Base-by-base conservation (phyloP, 768 basidiomycete species). In the Kwoniella dendrophila region DNA sequence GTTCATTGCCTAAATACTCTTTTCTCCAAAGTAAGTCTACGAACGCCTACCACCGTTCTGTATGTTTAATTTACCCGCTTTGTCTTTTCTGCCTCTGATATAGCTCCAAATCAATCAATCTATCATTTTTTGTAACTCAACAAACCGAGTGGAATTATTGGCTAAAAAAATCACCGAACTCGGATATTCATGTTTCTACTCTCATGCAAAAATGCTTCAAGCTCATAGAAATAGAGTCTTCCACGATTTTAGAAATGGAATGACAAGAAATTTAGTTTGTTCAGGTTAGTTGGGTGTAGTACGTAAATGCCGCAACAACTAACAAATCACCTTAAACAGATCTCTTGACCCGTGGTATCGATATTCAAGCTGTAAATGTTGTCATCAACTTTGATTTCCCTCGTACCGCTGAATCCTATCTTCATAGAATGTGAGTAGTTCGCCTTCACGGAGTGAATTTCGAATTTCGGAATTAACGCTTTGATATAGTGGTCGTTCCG, bases 21-120 rank as follows among this genome's bases (percentile, higher is more conserved):
- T 69, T 98, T 98, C 85, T 95, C 92, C 73, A 97, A 97, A 85
- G 93, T 92, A 56, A 61, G 82, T 47, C 32, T 7, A 12, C 29
- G 6, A 14, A 3, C 11, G 2, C 11, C 2, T 38, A 12, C 22
- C 38, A 12, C 38, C 5, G 16, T 4, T 18, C 12, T 27, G 33
- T 4, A 10, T 0, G 24, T 16, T 32, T 45, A 51, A 5, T 20
- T 20, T 49, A n/a, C n/a, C n/a, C n/a, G n/a, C n/a, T n/a, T n/a
- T n/a, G n/a, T n/a, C n/a, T n/a, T n/a, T n/a, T n/a, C n/a, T n/a
- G n/a, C n/a, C n/a, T n/a, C n/a, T n/a, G n/a, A n/a, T 32, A 12
- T 77, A 97, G 92, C 86, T 99, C 52, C 95, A 98, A 94, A 99
- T 99, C 84, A 99, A 99, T 82, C 95, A 99, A 82, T 97, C 95